Conservation (phyloP, 2,329 filamentous ascomycete genomes). For the Aspergillus quadricinctus region DNA sequence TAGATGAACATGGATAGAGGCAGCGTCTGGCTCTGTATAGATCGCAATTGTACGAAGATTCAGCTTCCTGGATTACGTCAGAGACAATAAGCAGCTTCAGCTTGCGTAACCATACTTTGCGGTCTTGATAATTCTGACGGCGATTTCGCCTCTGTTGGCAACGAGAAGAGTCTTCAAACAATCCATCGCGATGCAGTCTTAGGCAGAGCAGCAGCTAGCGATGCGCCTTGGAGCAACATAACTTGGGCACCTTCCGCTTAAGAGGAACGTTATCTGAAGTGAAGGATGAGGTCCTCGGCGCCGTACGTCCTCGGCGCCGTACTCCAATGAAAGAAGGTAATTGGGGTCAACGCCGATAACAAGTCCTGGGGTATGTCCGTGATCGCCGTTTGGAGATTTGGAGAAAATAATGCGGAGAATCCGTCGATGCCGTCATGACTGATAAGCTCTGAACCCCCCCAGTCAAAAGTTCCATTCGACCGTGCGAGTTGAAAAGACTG, state of each 20-base stretch:
- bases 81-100: neutral
- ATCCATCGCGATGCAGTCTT: slow-evolving; percentile 29
- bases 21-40: slow-evolving; percentile 54
- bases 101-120: slow-evolving; percentile 32
- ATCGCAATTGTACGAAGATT: slow-evolving; percentile 52
- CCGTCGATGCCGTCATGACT: neutral
- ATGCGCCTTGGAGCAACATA: neutral
- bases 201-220: neutral
- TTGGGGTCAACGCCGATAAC: neutral
- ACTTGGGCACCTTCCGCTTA: neutral
- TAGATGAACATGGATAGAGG: slow-evolving; percentile 50
- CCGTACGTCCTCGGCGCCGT: neutral
- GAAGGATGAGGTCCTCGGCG: neutral
- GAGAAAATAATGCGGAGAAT: slow-evolving; percentile 1
- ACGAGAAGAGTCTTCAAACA: slow-evolving; percentile 51
- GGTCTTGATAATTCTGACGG: slow-evolving; percentile 50
- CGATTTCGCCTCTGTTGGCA: slow-evolving; percentile 59
- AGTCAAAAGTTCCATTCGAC: neutral
- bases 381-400: neutral
- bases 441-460: neutral
- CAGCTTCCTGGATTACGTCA: slow-evolving; percentile 30
- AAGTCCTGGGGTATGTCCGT: neutral
- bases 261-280: neutral
- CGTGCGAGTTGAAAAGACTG: neutral
- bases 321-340: slow-evolving; percentile 1